Evolutionary conservation across 2,329 filamentous ascomycete genomes (phyloP), one percentile per base, ranked within the genome.

Genomic region (Penicillium verrucosum): DNA sequence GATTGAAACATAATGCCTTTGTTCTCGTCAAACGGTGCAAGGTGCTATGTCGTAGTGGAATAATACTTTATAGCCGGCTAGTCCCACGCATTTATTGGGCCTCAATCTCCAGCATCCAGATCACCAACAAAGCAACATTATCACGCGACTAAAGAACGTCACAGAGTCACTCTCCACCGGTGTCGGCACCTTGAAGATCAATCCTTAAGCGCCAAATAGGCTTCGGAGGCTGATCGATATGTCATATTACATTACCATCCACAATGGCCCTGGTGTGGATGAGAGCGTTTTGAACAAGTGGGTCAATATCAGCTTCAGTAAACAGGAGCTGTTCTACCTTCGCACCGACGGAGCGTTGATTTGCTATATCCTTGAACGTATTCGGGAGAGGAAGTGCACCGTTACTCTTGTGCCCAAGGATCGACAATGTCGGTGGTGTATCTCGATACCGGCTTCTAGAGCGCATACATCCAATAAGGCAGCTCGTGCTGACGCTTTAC

Each of bases 311-410:
- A 12, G 7, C 21, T 54, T 54, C 18, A 49, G 9, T 12, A n/a
- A 5, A 12, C 11, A 30, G 50, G 8, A 38, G 2, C 2, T 41
- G 11, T 42, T 42, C 23, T 32, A 42, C 7, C 30, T 54, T 16
- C 52, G 52, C 14, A 54, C 45, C 14, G 52, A 54, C 9, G 21
- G 45, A 10, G 52, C 45, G 11, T 40, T 50, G 38, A 50, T 54
- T 18, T 42, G 29, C n/a, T 23, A n/a, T 11, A 49, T 54, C 5
- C 23, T 54, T 12, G 36, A 50, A 36, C 45, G 52, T 10, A 34
- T 54, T 5, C 37, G 32, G 18, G 52, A 54, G 14, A 12, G 8
- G 12, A 50, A 36, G 14, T 50, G 42, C 23, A 6, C 10, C 2
- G 7, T 54, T 8, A 25, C 2, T 21, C 5, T 9, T 9, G 29